A percentile compares a stretch with the other conserved stretches of the same genome.
phyloP scores from a whole-genome alignment of 1,284 basidiomycete species.

The Trichosporon sp. region DNA sequence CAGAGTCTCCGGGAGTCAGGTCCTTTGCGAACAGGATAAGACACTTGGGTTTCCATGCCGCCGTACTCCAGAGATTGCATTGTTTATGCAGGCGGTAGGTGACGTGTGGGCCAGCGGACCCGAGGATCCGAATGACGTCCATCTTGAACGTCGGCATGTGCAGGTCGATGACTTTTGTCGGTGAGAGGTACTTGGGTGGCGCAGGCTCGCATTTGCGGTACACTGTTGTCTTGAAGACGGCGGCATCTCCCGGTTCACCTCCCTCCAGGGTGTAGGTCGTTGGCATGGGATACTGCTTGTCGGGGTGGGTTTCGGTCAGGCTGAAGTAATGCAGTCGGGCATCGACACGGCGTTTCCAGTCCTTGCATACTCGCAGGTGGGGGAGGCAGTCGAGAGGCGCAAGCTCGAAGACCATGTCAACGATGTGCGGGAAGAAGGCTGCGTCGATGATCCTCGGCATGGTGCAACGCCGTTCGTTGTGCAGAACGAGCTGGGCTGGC shows the following conservation, averaged over 20 bases:
- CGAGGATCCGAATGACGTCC: background rate
- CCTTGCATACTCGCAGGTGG: constrained; percentile 11
- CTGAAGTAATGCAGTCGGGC: background rate
- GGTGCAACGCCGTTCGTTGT: background rate
- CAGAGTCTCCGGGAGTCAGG: background rate
- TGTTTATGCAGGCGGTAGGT: background rate
- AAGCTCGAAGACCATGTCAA: constrained; percentile 20
- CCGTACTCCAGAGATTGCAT: background rate
- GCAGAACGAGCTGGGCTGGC: background rate
- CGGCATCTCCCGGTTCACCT: background rate
- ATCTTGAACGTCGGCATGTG: background rate
- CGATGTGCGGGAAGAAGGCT: constrained; percentile 23
- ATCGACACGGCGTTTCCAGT: background rate
- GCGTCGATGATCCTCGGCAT: constrained; percentile 15
- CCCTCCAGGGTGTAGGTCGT: background rate
- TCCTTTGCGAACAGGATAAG: background rate
- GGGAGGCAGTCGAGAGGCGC: constrained; percentile 17
- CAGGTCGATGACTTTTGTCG: background rate
- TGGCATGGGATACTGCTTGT: background rate
- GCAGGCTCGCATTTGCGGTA: background rate
- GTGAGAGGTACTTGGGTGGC: background rate
- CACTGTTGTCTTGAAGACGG: background rate
- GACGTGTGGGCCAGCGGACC: background rate
- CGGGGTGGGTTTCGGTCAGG: background rate
- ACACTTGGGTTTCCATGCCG: background rate